Evolutionary conservation across 2,329 filamentous ascomycete species (phyloP).

Genomic region (Zelopaecilomyces penicillatus): DNA sequence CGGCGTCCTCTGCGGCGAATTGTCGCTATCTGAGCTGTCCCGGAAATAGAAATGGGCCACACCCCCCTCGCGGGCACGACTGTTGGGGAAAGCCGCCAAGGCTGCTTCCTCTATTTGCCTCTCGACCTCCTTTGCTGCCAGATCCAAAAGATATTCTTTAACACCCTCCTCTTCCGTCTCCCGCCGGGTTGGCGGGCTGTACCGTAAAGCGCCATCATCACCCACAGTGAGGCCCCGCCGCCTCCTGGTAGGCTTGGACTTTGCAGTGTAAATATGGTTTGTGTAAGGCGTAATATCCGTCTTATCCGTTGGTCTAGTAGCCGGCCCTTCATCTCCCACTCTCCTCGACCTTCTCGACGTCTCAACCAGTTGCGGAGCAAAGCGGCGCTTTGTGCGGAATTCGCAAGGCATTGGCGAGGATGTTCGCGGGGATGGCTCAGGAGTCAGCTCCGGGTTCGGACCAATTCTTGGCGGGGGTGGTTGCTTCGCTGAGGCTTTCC

Average conservation of each 20-base stretch:
- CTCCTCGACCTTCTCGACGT: conserved; percentile 65
- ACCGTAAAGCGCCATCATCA: conserved; percentile 22
- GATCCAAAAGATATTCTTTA: conserved; percentile 66
- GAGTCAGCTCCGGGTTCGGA: conserved; percentile 50
- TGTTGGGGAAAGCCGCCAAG: conserved; percentile 68
- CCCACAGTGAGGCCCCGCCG: conserved; percentile 19
- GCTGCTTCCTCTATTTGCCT: conserved; percentile 71
- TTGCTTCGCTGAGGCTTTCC: conserved; percentile 21
- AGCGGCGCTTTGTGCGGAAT: conserved; percentile 41
- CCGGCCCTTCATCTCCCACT: conserved; percentile 54
- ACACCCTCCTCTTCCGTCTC: conserved; percentile 69
- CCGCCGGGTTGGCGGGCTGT: conserved; percentile 40
- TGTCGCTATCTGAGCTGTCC: conserved; percentile 53
- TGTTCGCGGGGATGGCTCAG: conserved; percentile 43
- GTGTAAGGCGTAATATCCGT: conserved; percentile 62
- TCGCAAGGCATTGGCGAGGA: conserved; percentile 35
- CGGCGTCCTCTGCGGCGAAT: conserved; percentile 31
- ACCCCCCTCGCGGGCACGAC: conserved; percentile 58
- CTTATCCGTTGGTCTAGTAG: conserved; percentile 57
- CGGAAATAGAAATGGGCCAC: conserved; percentile 64
- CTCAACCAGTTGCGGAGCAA: conserved; percentile 74
- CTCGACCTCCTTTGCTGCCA: conserved; percentile 73
- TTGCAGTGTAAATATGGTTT: conserved; percentile 48
- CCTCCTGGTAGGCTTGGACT: conserved; percentile 29
- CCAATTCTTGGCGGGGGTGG: conserved; percentile 23